Conservation (phyloP, 2,329 filamentous ascomycete species). For the Diplodia scrobiculata region DNA sequence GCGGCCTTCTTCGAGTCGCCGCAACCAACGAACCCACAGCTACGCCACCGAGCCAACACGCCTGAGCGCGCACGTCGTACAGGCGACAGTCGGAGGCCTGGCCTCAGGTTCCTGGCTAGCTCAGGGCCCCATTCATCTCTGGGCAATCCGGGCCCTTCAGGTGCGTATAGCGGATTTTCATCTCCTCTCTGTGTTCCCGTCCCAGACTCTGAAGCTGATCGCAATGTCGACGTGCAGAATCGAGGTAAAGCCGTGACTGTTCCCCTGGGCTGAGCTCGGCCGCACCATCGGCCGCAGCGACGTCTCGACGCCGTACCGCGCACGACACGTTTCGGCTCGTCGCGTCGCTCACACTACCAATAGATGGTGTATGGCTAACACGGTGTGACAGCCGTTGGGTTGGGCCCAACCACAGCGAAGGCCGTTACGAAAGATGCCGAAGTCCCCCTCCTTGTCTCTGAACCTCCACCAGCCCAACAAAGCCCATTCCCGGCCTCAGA, state of each 20-base stretch:
- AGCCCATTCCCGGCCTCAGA: slow-evolving; percentile 35
- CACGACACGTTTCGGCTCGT: slow-evolving; percentile 23
- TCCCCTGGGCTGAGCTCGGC: slow-evolving; percentile 1
- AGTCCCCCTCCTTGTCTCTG: slow-evolving; percentile 44
- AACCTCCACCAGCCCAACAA: slow-evolving; percentile 36
- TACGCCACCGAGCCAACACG: slow-evolving; percentile 26
- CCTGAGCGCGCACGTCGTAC: slow-evolving; percentile 27
- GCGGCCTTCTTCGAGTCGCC: slow-evolving; percentile 25
- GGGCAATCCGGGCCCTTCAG: slow-evolving; percentile 27
- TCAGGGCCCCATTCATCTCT: slow-evolving; percentile 27
- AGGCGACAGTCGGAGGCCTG: slow-evolving; percentile 15
- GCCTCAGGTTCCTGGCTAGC: slow-evolving; percentile 27
- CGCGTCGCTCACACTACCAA: slow-evolving; percentile 23
- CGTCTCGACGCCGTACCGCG: slow-evolving; percentile 8
- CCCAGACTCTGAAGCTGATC: slow-evolving; percentile 25
- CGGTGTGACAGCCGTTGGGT: slow-evolving; percentile 29
- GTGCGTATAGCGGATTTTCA: slow-evolving; percentile 26
- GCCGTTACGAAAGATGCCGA: slow-evolving; percentile 44
- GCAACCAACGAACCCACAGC: slow-evolving; percentile 28
- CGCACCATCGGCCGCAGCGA: slow-evolving; percentile 9
- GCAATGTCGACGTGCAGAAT: slow-evolving; percentile 28
- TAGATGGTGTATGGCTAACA: slow-evolving; percentile 26
- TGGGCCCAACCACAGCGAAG: slow-evolving; percentile 35
- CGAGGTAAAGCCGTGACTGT: slow-evolving; percentile 25
- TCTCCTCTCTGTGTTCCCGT: slow-evolving; percentile 18